Evolutionary conservation across 73 alveolate genomes (phyloP).

Genomic region (Paramecium tetraurelia): DNA sequence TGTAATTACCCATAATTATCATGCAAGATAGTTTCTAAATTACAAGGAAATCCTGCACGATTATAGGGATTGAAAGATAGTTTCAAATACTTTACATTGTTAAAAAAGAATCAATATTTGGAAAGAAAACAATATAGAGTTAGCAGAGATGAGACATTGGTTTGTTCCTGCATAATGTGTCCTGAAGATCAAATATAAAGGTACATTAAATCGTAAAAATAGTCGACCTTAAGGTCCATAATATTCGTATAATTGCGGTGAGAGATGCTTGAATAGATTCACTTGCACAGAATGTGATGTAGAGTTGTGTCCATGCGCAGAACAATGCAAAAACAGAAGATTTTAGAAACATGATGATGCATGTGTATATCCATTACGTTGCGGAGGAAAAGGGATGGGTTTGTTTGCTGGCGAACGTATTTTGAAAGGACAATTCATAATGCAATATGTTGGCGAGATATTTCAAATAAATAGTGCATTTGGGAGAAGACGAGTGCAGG

Average conservation of each 20-base stretch:
- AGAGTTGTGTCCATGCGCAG: slow-evolving; percentile 85
- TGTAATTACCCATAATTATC: not conserved
- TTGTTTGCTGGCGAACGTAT: slow-evolving; percentile 94
- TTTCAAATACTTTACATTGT: slow-evolving; percentile 68
- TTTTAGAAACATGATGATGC: slow-evolving; percentile 94
- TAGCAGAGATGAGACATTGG: slow-evolving; percentile 69
- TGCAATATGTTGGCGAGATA: slow-evolving; percentile 97
- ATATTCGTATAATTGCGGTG: slow-evolving; percentile 81
- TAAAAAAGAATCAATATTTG: slow-evolving; percentile 76
- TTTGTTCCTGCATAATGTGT: slow-evolving; percentile 73
- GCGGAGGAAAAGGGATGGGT: slow-evolving; percentile 95
- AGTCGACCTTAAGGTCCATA: slow-evolving; percentile 26
- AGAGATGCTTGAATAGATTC: slow-evolving; percentile 86
- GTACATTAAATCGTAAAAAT: not conserved
- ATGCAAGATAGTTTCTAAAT: slow-evolving; percentile 1
- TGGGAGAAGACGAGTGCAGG: slow-evolving; percentile 84
- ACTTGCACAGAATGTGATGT: slow-evolving; percentile 92
- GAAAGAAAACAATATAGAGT: slow-evolving; percentile 75
- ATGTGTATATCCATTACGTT: slow-evolving; percentile 92
- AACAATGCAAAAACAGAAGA: slow-evolving; percentile 88
- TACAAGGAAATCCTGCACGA: slow-evolving; percentile 31
- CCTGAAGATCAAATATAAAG: slow-evolving; percentile 44
- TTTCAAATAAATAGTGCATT: slow-evolving; percentile 86
- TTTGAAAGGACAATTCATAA: slow-evolving; percentile 90
- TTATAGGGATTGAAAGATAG: slow-evolving; percentile 30